Percentiles rank a stretch among this genome's conserved stretches.
Evolutionary conservation across 257 asterid genomes (phyloP).

Genomic region (Fraxinus anomala): DNA sequence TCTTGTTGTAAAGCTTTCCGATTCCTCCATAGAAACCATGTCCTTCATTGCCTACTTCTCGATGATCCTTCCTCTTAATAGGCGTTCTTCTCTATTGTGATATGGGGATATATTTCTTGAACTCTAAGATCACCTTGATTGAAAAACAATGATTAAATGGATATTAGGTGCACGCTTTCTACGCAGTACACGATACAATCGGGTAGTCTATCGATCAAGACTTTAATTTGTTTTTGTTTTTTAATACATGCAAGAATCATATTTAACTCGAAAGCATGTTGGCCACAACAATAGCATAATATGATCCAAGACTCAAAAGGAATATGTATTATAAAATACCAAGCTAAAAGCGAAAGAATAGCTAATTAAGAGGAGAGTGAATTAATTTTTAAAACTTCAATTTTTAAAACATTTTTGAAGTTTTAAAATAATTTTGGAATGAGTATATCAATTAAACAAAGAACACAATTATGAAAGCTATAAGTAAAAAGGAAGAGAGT

Average conservation of each 20-base stretch:
- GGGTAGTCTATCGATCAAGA: too few relatives aligned
- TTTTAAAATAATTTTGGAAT: too few relatives aligned
- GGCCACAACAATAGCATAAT: background rate
- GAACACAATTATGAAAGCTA: too few relatives aligned
- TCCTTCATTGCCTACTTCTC: constrained; percentile 64
- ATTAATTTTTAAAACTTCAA: too few relatives aligned
- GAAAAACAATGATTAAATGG: background rate
- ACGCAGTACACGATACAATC: background rate
- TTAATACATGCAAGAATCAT: background rate
- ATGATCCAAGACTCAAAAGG: background rate
- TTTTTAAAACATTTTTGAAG: too few relatives aligned
- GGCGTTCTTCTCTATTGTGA: constrained; percentile 70
- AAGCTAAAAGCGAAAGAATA: too few relatives aligned
- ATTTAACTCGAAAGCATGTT: background rate
- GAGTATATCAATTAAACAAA: too few relatives aligned
- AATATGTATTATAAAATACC: too few relatives aligned
- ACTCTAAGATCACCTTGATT: constrained; percentile 73
- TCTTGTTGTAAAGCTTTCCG: constrained; percentile 61
- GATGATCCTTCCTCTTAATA: constrained; percentile 58
- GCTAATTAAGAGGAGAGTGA: too few relatives aligned
- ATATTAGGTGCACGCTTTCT: too few relatives aligned
- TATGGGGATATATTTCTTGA: constrained; percentile 63
- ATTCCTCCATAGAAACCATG: constrained; percentile 89
- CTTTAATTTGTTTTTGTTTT: background rate
- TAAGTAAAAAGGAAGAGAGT: too few relatives aligned